Percentiles rank a stretch among this genome's conserved stretches.
Evolutionary conservation across 2,329 filamentous ascomycete genomes (phyloP).

Genomic region (Aspergillus sp.): DNA sequence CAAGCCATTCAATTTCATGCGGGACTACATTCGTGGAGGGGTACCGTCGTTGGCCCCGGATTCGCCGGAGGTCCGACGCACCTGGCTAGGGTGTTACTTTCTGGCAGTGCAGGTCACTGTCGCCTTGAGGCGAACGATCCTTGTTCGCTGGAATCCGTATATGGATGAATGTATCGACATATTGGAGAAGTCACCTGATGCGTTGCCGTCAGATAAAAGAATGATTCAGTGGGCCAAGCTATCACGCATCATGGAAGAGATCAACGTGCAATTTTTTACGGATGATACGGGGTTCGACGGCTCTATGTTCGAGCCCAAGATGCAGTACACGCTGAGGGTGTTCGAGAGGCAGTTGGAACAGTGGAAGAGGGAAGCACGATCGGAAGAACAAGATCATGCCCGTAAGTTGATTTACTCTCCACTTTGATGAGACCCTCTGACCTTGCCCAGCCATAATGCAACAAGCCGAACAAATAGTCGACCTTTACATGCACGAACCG

Average conservation of each 20-base stretch:
- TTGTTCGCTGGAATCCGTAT: conserved; percentile 61
- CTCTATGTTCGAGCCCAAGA: conserved; percentile 60
- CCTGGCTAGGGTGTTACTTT: conserved; percentile 62
- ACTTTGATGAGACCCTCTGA: conserved; percentile 5
- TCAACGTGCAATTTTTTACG: conserved; percentile 63
- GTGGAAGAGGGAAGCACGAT: conserved; percentile 55
- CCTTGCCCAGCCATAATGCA: conserved; percentile 53
- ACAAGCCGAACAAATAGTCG: conserved; percentile 64
- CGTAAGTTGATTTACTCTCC: conserved; percentile 46
- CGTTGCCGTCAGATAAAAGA: conserved; percentile 54
- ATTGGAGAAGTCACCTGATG: conserved; percentile 55
- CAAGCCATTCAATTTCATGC: conserved; percentile 32
- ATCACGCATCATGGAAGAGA: conserved; percentile 65
- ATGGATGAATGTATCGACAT: conserved; percentile 62
- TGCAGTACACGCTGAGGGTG: conserved; percentile 61
- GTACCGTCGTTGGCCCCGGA: conserved; percentile 44
- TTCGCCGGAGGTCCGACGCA: conserved; percentile 55
- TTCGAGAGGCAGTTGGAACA: conserved; percentile 64
- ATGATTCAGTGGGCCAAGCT: conserved; percentile 59
- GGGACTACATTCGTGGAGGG: conserved; percentile 40
- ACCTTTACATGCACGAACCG: conserved; percentile 73
- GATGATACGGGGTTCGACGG: conserved; percentile 58
- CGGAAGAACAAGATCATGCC: conserved; percentile 41
- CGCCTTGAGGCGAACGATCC: conserved; percentile 56
- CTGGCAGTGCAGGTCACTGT: conserved; percentile 57